Percentiles rank a stretch among this genome's conserved stretches.
Evolutionary conservation across 306 rosid species (phyloP).

Genomic region (Abrus pulchellus): DNA sequence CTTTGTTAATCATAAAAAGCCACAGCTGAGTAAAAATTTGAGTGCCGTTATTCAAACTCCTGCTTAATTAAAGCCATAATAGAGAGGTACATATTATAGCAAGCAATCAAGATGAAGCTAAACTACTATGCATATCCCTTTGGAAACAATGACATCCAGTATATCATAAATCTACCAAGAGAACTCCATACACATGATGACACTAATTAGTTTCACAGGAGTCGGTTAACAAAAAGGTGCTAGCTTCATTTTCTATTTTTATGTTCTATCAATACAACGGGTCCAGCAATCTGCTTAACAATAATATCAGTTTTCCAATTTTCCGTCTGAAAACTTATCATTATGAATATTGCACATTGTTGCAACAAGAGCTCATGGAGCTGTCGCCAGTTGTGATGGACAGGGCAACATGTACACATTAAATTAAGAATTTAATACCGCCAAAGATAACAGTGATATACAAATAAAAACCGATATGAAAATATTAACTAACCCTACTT

Average conservation of each 20-base stretch:
- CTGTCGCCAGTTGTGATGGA: neutral
- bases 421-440: neutral
- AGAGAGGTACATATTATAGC: neutral
- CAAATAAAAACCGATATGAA: neutral
- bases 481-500: neutral
- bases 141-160: neutral
- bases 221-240: neutral
- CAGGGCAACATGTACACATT: neutral
- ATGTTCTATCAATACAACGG: neutral
- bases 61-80: neutral
- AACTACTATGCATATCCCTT: neutral
- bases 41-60: neutral
- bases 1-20: neutral
- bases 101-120: neutral
- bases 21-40: neutral
- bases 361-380: neutral
- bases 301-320: neutral
- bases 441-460: neutral
- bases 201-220: neutral
- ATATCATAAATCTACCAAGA: neutral
- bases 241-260: neutral
- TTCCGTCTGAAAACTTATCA: neutral
- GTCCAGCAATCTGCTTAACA: neutral
- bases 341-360: neutral
- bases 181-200: neutral